Evolutionary conservation across 139 green algal genomes (phyloP), one percentile per base, ranked within the genome.

Genomic region (Chlorella ohadii): DNA sequence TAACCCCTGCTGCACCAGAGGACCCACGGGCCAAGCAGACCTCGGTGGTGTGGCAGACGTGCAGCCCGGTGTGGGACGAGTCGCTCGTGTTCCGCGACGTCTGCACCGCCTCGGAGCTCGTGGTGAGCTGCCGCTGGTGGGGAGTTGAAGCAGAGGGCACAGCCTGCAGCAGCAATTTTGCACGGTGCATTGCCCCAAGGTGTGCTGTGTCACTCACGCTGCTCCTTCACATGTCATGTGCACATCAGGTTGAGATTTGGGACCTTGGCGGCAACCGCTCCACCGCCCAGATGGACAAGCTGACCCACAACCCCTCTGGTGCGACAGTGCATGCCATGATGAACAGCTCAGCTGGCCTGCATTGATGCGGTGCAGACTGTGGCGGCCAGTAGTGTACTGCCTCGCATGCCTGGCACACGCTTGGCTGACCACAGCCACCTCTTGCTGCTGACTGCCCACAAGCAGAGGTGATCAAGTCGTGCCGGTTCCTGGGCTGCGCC

Each of bases 191-290:
- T n/a, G n/a, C n/a, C n/a, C n/a, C n/a, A n/a, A n/a, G n/a, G n/a
- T n/a, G n/a, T n/a, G n/a, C n/a, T n/a, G n/a, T n/a, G n/a, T n/a
- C n/a, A n/a, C n/a, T n/a, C n/a, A n/a, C n/a, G n/a, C n/a, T n/a
- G n/a, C n/a, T n/a, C n/a, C n/a, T n/a, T n/a, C n/a, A n/a, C n/a
- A n/a, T n/a, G n/a, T n/a, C n/a, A n/a, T n/a, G n/a, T n/a, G n/a
- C n/a, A n/a, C 44, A 51, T 9, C 51, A 59, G 66, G 82, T 95
- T 57, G 92, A 96, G 81, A 56, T 96, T 34, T 95, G 90, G 90
- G 90, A 92, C 79, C 70, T 96, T 36, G 88, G 88, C 16, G 87
- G 88, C 85, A 87, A 59, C 11, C 55, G 68, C 23, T 78, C 75
- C 34, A 47, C 65, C 15, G 87, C 86, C 13, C 82, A 87, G 67